phyloP scores from a whole-genome alignment of 1,139 yeast genomes.

The Pneumocystis carinii region DNA sequence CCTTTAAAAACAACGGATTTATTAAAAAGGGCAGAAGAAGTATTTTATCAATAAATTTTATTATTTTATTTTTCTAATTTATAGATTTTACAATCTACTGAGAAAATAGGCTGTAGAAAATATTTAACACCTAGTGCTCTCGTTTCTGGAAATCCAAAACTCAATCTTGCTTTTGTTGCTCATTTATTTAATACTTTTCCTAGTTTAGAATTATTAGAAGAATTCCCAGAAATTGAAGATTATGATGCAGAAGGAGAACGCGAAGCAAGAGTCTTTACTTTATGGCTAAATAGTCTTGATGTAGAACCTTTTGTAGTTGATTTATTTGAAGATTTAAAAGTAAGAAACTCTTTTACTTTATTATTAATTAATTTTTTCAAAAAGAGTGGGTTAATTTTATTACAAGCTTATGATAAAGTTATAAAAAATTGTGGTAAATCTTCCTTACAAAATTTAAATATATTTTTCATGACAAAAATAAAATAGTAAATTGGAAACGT shows the following conservation, averaged over 20 bases:
- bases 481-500: slow-evolving; percentile 64
- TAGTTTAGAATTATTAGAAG: slow-evolving; percentile 91
- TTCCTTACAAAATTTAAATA: not conserved
- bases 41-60: slow-evolving; percentile 19
- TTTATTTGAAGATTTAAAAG: slow-evolving; percentile 71
- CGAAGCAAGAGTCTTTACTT: slow-evolving; percentile 94
- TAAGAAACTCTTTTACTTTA: slow-evolving; percentile 18
- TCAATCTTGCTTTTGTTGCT: slow-evolving; percentile 93
- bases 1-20: slow-evolving; percentile 67
- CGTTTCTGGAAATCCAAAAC: slow-evolving; percentile 91
- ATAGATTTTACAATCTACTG: slow-evolving; percentile 52
- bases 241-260: slow-evolving; percentile 99
- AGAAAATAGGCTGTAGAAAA: slow-evolving; percentile 80
- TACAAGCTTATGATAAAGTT: slow-evolving; percentile 92
- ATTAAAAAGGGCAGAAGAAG: slow-evolving; percentile 70
- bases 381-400: slow-evolving; percentile 63
- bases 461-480: slow-evolving; percentile 34
- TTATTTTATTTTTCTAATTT: not conserved
- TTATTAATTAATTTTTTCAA: not conserved
- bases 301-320: slow-evolving; percentile 90
- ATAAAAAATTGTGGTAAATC: slow-evolving; percentile 24
- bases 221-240: slow-evolving; percentile 65
- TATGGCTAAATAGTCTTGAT: slow-evolving; percentile 92
- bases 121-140: slow-evolving; percentile 85
- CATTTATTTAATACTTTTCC: slow-evolving; percentile 93